Percentiles rank a stretch among this genome's conserved stretches.
phyloP scores from a whole-genome alignment of 495 filamentous ascomycete species.

The Aspergillus nidulans region DNA sequence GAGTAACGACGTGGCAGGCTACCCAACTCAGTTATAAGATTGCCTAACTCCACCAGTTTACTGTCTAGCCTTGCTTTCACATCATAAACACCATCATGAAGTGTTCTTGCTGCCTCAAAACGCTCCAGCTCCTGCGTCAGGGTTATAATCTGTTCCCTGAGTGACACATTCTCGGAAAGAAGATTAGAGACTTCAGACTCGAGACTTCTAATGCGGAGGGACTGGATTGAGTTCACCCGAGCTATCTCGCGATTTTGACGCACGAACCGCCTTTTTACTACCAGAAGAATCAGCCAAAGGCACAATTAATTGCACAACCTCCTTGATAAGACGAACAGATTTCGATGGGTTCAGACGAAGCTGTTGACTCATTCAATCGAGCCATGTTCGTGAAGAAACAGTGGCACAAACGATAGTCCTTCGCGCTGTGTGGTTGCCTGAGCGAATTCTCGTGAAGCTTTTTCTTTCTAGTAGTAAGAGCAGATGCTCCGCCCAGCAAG shows the following conservation, averaged over 20 bases:
- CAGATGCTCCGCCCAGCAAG: neutral
- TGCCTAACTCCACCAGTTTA: constrained; percentile 63
- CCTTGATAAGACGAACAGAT: constrained; percentile 55
- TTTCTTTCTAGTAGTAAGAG: neutral
- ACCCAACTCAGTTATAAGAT: constrained; percentile 60
- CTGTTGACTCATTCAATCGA: constrained; percentile 76
- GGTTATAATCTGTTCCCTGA: constrained; percentile 73
- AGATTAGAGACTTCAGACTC: constrained; percentile 81
- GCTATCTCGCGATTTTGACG: constrained; percentile 95
- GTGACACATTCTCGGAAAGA: constrained; percentile 79
- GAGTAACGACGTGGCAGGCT: constrained; percentile 36
- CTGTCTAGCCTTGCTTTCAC: constrained; percentile 66
- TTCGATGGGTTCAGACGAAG: constrained; percentile 70
- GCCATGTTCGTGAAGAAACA: constrained; percentile 51
- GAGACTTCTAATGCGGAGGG: constrained; percentile 78
- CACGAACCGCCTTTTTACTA: constrained; percentile 82
- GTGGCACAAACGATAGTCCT: neutral
- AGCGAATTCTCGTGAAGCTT: neutral
- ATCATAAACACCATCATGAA: constrained; percentile 53
- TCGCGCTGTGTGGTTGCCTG: neutral
- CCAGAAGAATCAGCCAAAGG: constrained; percentile 5
- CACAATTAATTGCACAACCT: neutral
- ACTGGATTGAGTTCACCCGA: constrained; percentile 83
- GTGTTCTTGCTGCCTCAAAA: constrained; percentile 35
- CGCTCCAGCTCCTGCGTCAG: constrained; percentile 64